A percentile compares a stretch with the other conserved stretches of the same genome.
phyloP scores from a whole-genome alignment of 345 rosid genomes.

The Reutealis trisperma region DNA sequence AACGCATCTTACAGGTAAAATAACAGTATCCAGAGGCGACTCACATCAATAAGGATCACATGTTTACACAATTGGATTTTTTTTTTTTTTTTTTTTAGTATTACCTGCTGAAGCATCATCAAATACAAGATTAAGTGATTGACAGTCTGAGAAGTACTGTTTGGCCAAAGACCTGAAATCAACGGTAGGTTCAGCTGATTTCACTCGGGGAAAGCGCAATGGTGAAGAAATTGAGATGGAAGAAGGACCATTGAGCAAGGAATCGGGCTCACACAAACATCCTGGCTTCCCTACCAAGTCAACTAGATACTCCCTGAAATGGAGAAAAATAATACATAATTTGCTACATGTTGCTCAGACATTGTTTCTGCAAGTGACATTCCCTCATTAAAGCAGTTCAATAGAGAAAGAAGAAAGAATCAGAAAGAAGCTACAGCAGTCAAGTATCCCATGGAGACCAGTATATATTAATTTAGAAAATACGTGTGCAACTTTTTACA shows the following conservation, averaged over 20 bases:
- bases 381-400: not conserved
- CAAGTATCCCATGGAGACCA: not conserved
- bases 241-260: slow-evolving; percentile 95
- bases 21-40: not conserved
- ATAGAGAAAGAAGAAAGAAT: not conserved
- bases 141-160: slow-evolving; percentile 80
- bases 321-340: slow-evolving; percentile 23
- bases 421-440: not conserved
- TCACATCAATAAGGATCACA: not conserved
- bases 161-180: slow-evolving; percentile 88
- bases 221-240: slow-evolving; percentile 94
- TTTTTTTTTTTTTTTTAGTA: too few species aligned
- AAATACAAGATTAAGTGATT: slow-evolving; percentile 78
- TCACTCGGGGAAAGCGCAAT: slow-evolving; percentile 84
- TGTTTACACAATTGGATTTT: not conserved
- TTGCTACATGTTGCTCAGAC: slow-evolving; percentile 21
- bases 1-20: not conserved
- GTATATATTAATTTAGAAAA: not conserved
- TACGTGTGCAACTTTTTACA: slow-evolving; percentile 3
- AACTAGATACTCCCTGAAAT: slow-evolving; percentile 90
- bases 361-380: not conserved
- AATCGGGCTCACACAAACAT: slow-evolving; percentile 83
- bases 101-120: slow-evolving; percentile 78
- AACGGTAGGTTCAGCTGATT: slow-evolving; percentile 58
- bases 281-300: slow-evolving; percentile 96